Base-by-base conservation (phyloP, 2,329 filamentous ascomycete genomes). In the Botrytis aclada region DNA sequence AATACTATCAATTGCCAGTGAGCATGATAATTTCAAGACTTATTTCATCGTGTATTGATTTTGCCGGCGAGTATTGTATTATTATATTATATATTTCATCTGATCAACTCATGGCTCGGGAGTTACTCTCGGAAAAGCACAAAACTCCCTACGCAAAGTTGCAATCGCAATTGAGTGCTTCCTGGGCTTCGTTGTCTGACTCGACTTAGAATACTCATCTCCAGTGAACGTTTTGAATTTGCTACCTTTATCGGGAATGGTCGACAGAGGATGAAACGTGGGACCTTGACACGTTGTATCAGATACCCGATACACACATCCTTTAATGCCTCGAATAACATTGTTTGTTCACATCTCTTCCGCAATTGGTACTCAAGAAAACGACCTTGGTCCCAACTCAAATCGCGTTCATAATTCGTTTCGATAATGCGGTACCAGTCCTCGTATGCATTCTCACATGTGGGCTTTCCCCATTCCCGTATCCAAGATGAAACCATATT, bases 201-300 rank as follows among this genome's bases (percentile, higher is more conserved):
- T 69, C 51, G 51, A 34, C 51, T 41, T 14, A 54, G 60, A 34
- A 25, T 34, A 45, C 43, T 61, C n/a, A 16, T 70, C 39, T 69
- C 47, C 65, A 29, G 65, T 10, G n/a, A 45, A 61, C 29, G 29
- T 45, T 61, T 70, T 70, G 14, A 34, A 70, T 45, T 34, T 45
- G n/a, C 56, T 70, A 43, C 20, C 54, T 62, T 41, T 14, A 45
- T 61, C 43, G 41, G 29, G 65, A n/a, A 45, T 70, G 67, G 39
- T 45, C 22, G 67, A 34, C 29, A 39, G 54, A 45, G 54, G 54
- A 70, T 70, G 54, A 70, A 70, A 70, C 67, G 25, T 70, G 54
- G 67, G 39, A 18, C 29, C 29, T 45, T 45, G 54, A 62, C 54
- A 56, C 22, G 20, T 62, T 70, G 67, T 70, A 62, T 70, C 67